Evolutionary conservation across 257 asterid species (phyloP).

Genomic region (Solanum sejunctum): DNA sequence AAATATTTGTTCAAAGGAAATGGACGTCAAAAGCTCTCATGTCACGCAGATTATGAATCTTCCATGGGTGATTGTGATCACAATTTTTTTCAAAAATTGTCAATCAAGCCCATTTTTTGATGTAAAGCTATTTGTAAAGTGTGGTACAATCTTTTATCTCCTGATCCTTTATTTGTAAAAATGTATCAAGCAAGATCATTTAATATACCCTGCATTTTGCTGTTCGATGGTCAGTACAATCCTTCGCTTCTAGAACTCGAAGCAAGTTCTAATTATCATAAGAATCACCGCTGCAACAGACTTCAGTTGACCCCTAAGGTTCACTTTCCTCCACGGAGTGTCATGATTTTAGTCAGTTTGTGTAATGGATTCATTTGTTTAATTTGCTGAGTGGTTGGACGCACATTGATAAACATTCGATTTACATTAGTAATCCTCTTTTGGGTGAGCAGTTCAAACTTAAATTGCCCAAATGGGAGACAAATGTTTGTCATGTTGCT

Average conservation of each 20-base stretch:
- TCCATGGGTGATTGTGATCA: neutral
- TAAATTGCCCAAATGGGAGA: neutral
- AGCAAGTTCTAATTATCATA: neutral
- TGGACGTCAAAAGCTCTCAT: neutral
- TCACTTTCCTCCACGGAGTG: neutral
- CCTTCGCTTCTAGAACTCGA: neutral
- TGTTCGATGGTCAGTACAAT: neutral
- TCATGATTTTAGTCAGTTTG: neutral
- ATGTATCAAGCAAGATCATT: too few relatives aligned
- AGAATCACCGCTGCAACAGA: neutral
- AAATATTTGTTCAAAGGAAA: neutral
- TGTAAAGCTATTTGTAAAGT: neutral
- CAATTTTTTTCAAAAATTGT: neutral
- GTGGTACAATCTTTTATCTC: neutral
- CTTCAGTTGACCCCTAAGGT: neutral
- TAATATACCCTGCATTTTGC: too few relatives aligned
- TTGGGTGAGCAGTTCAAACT: neutral
- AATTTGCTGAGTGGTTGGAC: neutral
- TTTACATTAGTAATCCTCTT: neutral
- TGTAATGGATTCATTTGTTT: neutral
- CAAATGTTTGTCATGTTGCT: neutral
- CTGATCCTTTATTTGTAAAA: neutral
- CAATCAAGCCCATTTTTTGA: neutral
- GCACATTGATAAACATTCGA: neutral
- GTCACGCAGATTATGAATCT: neutral